Conservation (phyloP, 139 green algal genomes). For the Chlamydomonas sphaeroides region DNA sequence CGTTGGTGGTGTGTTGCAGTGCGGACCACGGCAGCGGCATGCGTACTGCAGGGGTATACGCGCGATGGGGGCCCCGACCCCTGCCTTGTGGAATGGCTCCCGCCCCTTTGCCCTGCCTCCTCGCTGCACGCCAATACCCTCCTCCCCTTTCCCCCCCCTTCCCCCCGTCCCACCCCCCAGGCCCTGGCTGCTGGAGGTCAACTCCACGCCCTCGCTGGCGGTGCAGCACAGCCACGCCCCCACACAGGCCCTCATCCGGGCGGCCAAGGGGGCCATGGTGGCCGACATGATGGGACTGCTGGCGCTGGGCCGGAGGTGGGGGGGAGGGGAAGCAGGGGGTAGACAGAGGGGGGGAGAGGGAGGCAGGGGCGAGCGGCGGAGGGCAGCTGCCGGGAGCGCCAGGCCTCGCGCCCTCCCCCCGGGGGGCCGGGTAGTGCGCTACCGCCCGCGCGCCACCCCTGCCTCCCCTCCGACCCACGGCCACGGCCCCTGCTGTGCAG, state of each 20-base stretch:
- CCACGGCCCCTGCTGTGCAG: background rate
- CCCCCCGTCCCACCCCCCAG: background rate
- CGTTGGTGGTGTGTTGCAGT: too few species aligned
- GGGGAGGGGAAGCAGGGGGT: background rate
- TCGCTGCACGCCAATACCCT: background rate
- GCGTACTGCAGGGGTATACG: too few species aligned
- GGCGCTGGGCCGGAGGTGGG: background rate
- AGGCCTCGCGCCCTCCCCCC: too few species aligned
- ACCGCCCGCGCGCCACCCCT: too few species aligned
- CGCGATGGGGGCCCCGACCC: too few species aligned
- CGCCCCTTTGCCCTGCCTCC: background rate
- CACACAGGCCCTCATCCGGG: background rate
- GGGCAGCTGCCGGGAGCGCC: too few species aligned
- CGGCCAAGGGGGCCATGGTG: conserved; percentile 45
- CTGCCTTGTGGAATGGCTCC: too few species aligned
- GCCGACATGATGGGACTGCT: conserved; percentile 49
- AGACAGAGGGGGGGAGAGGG: background rate
- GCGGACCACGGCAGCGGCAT: too few species aligned
- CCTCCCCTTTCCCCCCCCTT: background rate
- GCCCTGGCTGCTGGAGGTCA: conserved; percentile 55
- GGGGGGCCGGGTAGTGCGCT: too few species aligned
- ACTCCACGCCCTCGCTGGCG: conserved; percentile 66
- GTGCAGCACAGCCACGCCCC: conserved; percentile 50
- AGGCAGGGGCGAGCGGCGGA: background rate
- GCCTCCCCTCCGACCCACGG: too few species aligned